Evolutionary conservation across 1,284 basidiomycete genomes (phyloP), one percentile per base, ranked within the genome.

Genomic region (Termitomyces sp.): DNA sequence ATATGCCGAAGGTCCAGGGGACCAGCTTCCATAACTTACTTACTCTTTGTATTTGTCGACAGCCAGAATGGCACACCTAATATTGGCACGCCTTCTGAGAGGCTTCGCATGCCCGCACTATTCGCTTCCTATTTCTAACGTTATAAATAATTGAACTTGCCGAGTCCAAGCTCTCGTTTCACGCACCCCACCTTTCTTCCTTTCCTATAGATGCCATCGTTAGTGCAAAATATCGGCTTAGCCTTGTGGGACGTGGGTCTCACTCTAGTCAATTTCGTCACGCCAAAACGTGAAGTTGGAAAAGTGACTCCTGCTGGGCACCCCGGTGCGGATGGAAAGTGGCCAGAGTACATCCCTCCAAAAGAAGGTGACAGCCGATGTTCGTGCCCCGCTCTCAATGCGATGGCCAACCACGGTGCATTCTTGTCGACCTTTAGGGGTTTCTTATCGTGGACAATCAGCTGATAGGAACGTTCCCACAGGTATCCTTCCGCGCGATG

Each of bases 311-410:
- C 78, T 0, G 61, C 70, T 37, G 84, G 84, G 0, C 68, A 73
- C 46, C 76, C 79, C 2, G 87, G 87, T 0, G 76, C 70, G 48
- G 77, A 71, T n/a, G 86, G 87, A 0, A 66, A 76, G 47, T 90
- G 88, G 88, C 86, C 88, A 0, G 77, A 81, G 57, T 88, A 74
- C 60, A 66, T 73, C 1, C 65, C 81, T 3, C 79, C 85, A 0
- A 68, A 66, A 55, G 74, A 79, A 18, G 79, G 76, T 0, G 86
- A 88, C 58, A 88, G 86, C 60, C 73, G 87, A 5, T 79, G 78
- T 58, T 76, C 79, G 5, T 90, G 87, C 59, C 87, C 87, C 2
- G 83, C 77, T 2, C 65, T 90, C 55, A 90, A 90, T 59, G 83
- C 85, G 0, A 72, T 90, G 77, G 62, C 62, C 8, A 63, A 63